phyloP scores from a whole-genome alignment of 2,329 filamentous ascomycete species.

The Aspergillus pseudoviridinutans region DNA sequence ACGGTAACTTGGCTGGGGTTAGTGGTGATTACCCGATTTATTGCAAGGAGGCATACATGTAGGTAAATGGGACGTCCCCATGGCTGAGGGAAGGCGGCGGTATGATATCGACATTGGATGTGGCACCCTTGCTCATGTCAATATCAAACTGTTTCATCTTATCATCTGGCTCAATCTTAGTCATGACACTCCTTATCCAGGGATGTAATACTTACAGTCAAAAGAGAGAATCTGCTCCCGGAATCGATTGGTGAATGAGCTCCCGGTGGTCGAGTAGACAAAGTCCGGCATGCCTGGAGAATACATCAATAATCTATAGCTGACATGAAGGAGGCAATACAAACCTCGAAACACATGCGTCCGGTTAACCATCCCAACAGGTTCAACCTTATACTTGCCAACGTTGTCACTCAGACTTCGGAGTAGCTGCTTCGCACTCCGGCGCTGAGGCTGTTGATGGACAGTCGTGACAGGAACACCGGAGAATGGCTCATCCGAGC shows the following conservation, averaged over 20 bases:
- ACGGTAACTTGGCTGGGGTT: conserved; percentile 60
- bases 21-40: conserved; percentile 11
- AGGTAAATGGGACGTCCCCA: conserved; percentile 67
- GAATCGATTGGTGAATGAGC: conserved; percentile 67
- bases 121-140: conserved; percentile 57
- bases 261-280: conserved; percentile 68
- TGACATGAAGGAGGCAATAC: conserved; percentile 2
- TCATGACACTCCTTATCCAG: background rate
- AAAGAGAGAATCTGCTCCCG: conserved; percentile 67
- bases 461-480: conserved; percentile 38
- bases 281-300: conserved; percentile 70
- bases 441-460: conserved; percentile 13
- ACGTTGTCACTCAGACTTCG: conserved; percentile 66
- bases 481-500: conserved; percentile 64
- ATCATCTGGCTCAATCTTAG: conserved; percentile 39
- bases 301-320: background rate
- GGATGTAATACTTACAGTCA: conserved; percentile 52
- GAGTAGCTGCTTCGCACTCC: conserved; percentile 24
- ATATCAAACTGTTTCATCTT: conserved; percentile 65
- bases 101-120: conserved; percentile 64
- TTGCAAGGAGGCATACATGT: conserved; percentile 37
- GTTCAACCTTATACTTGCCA: conserved; percentile 62
- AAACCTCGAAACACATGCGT: conserved; percentile 80
- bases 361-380: conserved; percentile 68
- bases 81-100: conserved; percentile 77